Evolutionary conservation across 2,329 filamentous ascomycete genomes (phyloP).

Genomic region (Furcasterigmium furcatum): DNA sequence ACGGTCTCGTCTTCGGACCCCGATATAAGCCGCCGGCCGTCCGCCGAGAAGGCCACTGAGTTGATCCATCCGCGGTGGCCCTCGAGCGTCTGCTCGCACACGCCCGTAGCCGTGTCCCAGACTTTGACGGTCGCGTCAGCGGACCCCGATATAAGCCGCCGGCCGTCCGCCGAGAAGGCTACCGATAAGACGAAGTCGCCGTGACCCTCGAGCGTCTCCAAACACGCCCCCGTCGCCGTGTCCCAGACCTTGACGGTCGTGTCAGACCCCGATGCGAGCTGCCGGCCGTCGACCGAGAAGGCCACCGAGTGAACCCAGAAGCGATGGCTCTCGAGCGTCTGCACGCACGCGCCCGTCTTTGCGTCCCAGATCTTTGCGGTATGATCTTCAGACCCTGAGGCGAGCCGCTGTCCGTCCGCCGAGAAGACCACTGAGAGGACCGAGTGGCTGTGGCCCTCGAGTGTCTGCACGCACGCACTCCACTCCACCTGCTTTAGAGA

Average conservation of each 20-base stretch:
- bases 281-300: conserved; percentile 14
- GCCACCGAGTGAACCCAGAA: conserved; percentile 6
- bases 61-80: no score
- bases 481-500: no score
- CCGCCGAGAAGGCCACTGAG: neutral
- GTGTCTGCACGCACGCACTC: conserved; percentile 10
- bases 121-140: conserved; percentile 9
- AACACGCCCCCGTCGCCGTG: neutral
- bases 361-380: neutral
- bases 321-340: conserved; percentile 15
- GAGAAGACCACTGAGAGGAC: conserved; percentile 15
- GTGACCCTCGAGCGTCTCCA: conserved; percentile 12
- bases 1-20: conserved; percentile 5
- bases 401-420: conserved; percentile 11
- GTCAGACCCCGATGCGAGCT: conserved; percentile 11
- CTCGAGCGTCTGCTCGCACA: conserved; percentile 6
- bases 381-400: conserved; percentile 9
- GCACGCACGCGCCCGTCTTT: conserved; percentile 7
- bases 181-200: conserved; percentile 8
- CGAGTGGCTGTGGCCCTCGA: no score
- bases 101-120: conserved; percentile 10
- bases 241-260: conserved; percentile 13
- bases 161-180: conserved; percentile 1
- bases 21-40: conserved; percentile 5
- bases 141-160: conserved; percentile 5